Evolutionary conservation across 306 rosid genomes (phyloP), one percentile per base, ranked within the genome.

Genomic region (Quercus agrifolia): DNA sequence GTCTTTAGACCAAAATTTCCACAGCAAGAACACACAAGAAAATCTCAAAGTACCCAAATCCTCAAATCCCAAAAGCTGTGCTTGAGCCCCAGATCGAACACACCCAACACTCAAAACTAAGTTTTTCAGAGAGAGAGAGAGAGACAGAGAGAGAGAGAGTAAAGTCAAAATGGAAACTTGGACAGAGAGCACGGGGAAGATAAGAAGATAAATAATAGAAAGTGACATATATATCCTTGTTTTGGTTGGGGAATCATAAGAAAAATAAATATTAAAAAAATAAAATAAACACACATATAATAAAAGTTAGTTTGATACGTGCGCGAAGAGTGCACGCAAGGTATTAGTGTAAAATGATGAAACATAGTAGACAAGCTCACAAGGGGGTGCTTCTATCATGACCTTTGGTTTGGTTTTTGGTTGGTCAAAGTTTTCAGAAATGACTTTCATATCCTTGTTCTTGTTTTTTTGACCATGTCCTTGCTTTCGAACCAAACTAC

Each of bases 251-350:
- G 52, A 68, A 70, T 61, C 51, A 68, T 21, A 1, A 28, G 11
- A 38, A 81, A 71, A 72, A 74, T 52, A 8, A 72, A 44, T 19
- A 21, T 14, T 0, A 33, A 5, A 27, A 35, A 23, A 21, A 71
- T 10, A 74, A 19, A 52, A 66, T 23, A 23, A 11, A 68, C 51
- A 33, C 38, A 68, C 14, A 2, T 59, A 31, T n/a, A 27, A 1
- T 7, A 38, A 33, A 5, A 71, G 71, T 2, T 62, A 72, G 23
- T 77, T 82, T 76, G 71, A 73, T 87, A 79, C 86, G 94, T 82
- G 90, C 64, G 75, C 70, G 78, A 78, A 66, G 88, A 90, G 90
- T 86, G 89, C 90, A 88, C 92, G 90, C 92, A 88, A 86, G 85
- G 85, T 67, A 82, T 88, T 76, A 86, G 93, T 87, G 86, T 85